Base-by-base conservation (phyloP, 495 filamentous ascomycete genomes). In the Aspergillus haitiensis region DNA sequence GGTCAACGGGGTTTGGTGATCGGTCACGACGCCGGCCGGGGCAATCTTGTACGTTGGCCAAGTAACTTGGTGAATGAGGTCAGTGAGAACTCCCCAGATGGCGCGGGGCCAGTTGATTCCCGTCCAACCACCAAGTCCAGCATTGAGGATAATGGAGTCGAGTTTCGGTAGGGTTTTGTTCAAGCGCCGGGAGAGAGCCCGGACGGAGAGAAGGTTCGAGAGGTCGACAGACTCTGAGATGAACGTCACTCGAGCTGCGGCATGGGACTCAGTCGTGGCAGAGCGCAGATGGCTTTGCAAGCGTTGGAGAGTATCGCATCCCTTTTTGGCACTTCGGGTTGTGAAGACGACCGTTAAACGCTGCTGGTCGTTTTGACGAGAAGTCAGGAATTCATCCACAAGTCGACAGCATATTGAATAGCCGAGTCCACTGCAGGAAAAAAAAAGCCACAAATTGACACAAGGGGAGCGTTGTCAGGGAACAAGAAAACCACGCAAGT, bases 401-500 rank as follows among this genome's bases (percentile, higher is more conserved):
- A 98, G 81, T 58, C 95, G 92, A 60, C 86, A 83, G 66, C 90
- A 91, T 56, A 90, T 94, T 51, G 88, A 86, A 64, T 91, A 91
- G 40, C 94, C 94, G 57, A 98, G 86, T 49, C 94, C 94, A 72
- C 95, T 97, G 72, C 5, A 52, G 7, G 55, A 51, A 16, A 8
- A 54, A 51, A 47, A 18, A 52, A 54, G 55, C 42, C 21, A 27
- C 21, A 27, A 42, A 56, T 27, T 53, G 53, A 51, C 44, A 18
- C 21, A 40, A 44, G 21, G 54, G 33, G 37, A 32, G 34, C 21
- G 57, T 15, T 34, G 56, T 64, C 37, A 64, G 56, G 57, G 49
- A 58, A 50, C 12, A n/a, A 46, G 12, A 36, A 44, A 47, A 48
- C 58, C 32, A 59, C 10, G 18, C 18, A 52, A 6, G 58, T 9